Base-by-base conservation (phyloP, 805 yeast species). In the Nakazawaea wyomingensis region DNA sequence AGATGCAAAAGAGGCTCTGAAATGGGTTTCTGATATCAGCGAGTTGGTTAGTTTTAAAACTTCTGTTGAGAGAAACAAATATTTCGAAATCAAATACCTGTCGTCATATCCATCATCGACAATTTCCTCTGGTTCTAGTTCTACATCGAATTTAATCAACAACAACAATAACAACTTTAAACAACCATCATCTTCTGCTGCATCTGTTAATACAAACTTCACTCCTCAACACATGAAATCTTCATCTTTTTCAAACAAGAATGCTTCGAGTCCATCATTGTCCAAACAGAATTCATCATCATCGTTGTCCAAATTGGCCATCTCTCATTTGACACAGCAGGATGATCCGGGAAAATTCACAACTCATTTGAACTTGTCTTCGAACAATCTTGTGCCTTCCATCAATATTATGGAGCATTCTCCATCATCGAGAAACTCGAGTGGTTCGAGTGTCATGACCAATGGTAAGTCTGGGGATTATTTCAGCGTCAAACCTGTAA, bases 1-100 rank as follows among this genome's bases (percentile, higher is more conserved):
- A 47, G 66, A 64, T 21, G 58, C 51, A 13, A 65, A 60, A 28
- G 75, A 75, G 40, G 72, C 72, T 39, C 55, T 54, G 20, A 68
- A 67, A 49, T 82, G 87, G 87, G 60, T 65, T 28, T 69, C 66
- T 22, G 83, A 80, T 54, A 58, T 82, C 35, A 61, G 64, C 24
- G 80, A 78, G 48, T 60, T 81, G 49, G 66, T 74, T 26, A 64
- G 68, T 37, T 76, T 70, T 49, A 66, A 68, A 18, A 58, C 61
- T 42, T 74, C 76, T 34, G 55, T 64, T 28, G 73, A 72, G 27
- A 71, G 88, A 59, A 74, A 77, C 47, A 63, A 61, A 39, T 69
- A 60, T 54, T 73, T 65, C 28, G 73, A 65, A 53, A 51, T 46
- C 48, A 50, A 34, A 37, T 44, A 14, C 28, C 34, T 33, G 44